Base-by-base conservation (phyloP, 148 eudicot species). In the Fallopia convolvulus region DNA sequence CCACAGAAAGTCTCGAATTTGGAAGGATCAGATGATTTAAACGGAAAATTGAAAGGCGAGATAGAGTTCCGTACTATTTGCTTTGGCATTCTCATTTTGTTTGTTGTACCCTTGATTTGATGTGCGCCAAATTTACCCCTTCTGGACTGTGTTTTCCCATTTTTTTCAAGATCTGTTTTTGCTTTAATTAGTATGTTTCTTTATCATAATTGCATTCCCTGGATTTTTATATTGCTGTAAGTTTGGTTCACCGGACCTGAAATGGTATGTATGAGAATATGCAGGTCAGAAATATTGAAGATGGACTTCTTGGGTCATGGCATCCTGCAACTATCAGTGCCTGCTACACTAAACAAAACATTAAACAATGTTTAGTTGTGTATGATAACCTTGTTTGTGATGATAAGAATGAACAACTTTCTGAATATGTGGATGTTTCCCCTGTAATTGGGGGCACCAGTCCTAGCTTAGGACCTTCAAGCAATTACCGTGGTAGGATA, bases 241-340 rank as follows among this genome's bases (percentile, higher is more conserved):
- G 8, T 14, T 65, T 32, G 33, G 72, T 61, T 61, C 30, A 21
- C 39, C 30, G 39, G 65, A 30, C 1, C 70, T 68, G 72, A 33
- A 68, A 68, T 68, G 20, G 46, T 39, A 33, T 33, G n/a, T 66
- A 15, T 66, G 44, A 15, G 30, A 26, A 52, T 65, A 55, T 85
- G 77, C 84, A 95, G 99, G 93, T 93, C 76, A 91, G 89, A 87
- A 91, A 93, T 80, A 17, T 78, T 73, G 97, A 93, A 76, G 91
- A 91, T 36, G 99, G 99, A 61, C 87, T 83, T 75, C 80, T 58
- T 23, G 97, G 97, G 39, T 95, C 99, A 50, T 95, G 99, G 99
- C 97, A 95, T 81, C 15, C 86, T 63, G 99, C 85, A 70, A 80
- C 50, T 44, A 76, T 95, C 36, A 81, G 80, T 77, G 56, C 56